These are phyloP conservation scores for Clavispora fructus DNA, from an alignment of 805 yeast genomes.

Conservation along the genomic window DNA sequence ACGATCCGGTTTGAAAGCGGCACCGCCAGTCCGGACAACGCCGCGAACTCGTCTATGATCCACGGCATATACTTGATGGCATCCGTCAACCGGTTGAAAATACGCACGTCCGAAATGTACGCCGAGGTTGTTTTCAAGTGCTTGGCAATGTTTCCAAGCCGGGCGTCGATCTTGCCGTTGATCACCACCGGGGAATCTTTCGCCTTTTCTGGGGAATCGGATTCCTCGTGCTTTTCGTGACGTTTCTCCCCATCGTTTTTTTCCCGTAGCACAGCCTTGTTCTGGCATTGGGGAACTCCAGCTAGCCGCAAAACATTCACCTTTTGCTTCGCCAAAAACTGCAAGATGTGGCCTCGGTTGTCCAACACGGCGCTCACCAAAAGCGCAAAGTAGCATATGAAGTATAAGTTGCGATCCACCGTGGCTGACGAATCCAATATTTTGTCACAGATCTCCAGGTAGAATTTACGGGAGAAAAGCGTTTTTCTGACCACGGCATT, in stretches of 20 bases:
- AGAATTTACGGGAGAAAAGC: slow-evolving; percentile 33
- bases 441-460: slow-evolving; percentile 37
- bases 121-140: slow-evolving; percentile 32
- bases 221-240: not conserved
- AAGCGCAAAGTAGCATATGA: slow-evolving; percentile 39
- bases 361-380: slow-evolving; percentile 31
- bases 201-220: not conserved
- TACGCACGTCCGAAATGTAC: slow-evolving; percentile 37
- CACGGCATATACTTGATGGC: slow-evolving; percentile 41
- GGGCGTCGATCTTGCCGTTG: not conserved
- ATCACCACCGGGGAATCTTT: not conserved
- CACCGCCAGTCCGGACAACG: slow-evolving; percentile 19
- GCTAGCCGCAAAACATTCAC: slow-evolving; percentile 16
- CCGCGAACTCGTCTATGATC: slow-evolving; percentile 35
- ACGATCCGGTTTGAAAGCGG: slow-evolving; percentile 29
- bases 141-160: slow-evolving; percentile 22
- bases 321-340: slow-evolving; percentile 24
- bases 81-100: slow-evolving; percentile 38
- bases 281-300: not conserved
- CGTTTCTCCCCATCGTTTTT: not conserved
- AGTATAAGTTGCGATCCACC: slow-evolving; percentile 36
- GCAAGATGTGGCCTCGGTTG: slow-evolving; percentile 30
- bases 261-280: not conserved
- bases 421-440: slow-evolving; percentile 29
- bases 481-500: slow-evolving; percentile 26